These are phyloP conservation scores for Musa balbisiana DNA, from an alignment of 202 grass and related monocot genomes.

Conservation along the genomic window DNA sequence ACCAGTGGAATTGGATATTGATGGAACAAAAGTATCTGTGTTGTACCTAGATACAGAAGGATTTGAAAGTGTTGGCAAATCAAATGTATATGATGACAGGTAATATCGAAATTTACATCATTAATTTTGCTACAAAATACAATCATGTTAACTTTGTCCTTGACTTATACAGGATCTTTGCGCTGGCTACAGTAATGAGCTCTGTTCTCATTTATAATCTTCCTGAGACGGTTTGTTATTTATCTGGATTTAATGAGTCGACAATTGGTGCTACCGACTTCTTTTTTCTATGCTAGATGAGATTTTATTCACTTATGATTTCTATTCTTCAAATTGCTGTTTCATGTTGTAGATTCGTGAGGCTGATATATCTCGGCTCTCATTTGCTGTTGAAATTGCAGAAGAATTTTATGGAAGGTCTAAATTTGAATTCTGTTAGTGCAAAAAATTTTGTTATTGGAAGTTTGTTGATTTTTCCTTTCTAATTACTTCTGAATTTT, in stretches of 20 bases:
- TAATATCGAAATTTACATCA: constrained; percentile 21
- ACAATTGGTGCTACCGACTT: not conserved
- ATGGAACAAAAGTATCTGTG: constrained; percentile 73
- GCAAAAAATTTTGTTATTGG: not conserved
- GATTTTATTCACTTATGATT: not conserved
- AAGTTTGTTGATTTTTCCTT: constrained; percentile 9
- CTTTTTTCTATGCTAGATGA: not conserved
- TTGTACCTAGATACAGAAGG: constrained; percentile 88
- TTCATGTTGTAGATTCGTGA: constrained; percentile 66
- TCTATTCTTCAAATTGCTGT: constrained; percentile 1
- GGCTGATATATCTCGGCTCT: constrained; percentile 84
- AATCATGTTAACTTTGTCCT: not conserved
- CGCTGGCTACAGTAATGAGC: constrained; percentile 81
- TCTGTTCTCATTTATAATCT: constrained; percentile 95
- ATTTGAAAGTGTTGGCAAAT: constrained; percentile 92
- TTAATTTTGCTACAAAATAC: constrained; percentile 1
- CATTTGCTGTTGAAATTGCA: constrained; percentile 93
- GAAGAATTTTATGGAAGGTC: constrained; percentile 97
- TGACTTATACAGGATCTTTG: constrained; percentile 66
- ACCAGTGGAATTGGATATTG: constrained; percentile 54
- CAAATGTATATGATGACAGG: constrained; percentile 99
- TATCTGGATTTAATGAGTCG: constrained; percentile 5
- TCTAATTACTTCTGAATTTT: constrained; percentile 37
- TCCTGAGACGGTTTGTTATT: constrained; percentile 66
- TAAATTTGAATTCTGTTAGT: constrained; percentile 9